phyloP scores from a whole-genome alignment of 108 stramenopile genomes.

The Stephanodiscus triporus region DNA sequence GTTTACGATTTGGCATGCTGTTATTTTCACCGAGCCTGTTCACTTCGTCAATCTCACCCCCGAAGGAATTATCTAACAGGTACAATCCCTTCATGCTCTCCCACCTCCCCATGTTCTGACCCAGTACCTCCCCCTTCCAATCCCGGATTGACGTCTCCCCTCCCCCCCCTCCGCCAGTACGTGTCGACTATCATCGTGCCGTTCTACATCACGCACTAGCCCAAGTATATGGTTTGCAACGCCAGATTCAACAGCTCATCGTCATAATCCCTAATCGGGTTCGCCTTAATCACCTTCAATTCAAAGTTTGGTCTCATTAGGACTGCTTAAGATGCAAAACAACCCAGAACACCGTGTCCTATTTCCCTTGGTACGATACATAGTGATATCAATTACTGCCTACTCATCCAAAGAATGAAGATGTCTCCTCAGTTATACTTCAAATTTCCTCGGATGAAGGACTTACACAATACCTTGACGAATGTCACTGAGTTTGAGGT shows the following conservation, averaged over 20 bases:
- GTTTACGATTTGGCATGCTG: too few relatives aligned
- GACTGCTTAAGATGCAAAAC: too few relatives aligned
- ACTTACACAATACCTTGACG: background rate
- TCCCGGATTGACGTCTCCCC: conserved; percentile 20
- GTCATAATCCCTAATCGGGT: too few relatives aligned
- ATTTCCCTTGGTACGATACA: too few relatives aligned
- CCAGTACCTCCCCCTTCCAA: conserved; percentile 24
- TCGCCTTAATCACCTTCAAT: too few relatives aligned
- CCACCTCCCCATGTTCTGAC: conserved; percentile 23
- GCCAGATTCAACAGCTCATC: conserved; percentile 43
- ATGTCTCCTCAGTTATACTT: background rate
- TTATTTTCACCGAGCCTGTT: too few relatives aligned
- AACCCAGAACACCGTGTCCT: too few relatives aligned
- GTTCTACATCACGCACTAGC: conserved; percentile 17
- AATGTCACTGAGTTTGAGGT: background rate
- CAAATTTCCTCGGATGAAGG: background rate
- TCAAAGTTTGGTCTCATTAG: too few relatives aligned
- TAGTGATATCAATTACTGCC: too few relatives aligned
- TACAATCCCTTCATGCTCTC: conserved; percentile 44
- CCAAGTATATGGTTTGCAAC: conserved; percentile 31
- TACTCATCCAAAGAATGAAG: background rate
- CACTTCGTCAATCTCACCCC: conserved; percentile 25
- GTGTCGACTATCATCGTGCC: conserved; percentile 30
- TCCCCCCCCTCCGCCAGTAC: conserved; percentile 11
- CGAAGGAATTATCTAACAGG: conserved; percentile 45